Percentiles rank a stretch among this genome's conserved stretches.
Evolutionary conservation across 495 filamentous ascomycete genomes (phyloP).

Genomic region (Aspergillus homomorphus): DNA sequence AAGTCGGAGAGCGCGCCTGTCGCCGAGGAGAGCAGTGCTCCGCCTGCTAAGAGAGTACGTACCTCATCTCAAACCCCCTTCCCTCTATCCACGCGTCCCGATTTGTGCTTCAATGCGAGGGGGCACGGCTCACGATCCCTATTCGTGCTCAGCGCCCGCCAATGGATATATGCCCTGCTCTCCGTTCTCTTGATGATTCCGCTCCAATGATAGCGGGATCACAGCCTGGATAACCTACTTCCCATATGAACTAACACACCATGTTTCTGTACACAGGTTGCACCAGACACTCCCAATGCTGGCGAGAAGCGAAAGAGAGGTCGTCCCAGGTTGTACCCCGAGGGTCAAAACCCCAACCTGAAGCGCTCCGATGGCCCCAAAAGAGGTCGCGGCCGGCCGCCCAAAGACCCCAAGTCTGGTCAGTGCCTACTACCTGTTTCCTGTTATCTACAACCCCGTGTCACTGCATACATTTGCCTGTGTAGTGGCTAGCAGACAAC

Average conservation of each 20-base stretch:
- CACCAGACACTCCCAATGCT: slow-evolving; percentile 23
- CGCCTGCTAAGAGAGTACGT: slow-evolving; percentile 25
- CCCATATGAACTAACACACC: neutral
- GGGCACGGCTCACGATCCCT: neutral
- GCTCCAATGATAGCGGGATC: too few relatives aligned
- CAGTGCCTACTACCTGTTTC: neutral
- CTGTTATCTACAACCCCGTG: neutral
- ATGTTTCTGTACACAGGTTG: slow-evolving; percentile 9
- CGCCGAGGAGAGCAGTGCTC: slow-evolving; percentile 18
- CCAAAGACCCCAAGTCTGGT: slow-evolving; percentile 25
- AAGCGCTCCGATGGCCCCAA: slow-evolving; percentile 31
- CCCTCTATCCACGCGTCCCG: neutral
- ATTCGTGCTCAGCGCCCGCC: neutral
- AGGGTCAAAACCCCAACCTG: slow-evolving; percentile 20
- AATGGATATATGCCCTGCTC: slow-evolving; percentile 2
- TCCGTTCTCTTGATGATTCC: too few relatives aligned
- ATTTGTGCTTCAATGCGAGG: neutral
- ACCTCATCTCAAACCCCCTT: neutral
- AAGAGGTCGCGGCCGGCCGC: slow-evolving; percentile 41
- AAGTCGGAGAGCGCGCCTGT: slow-evolving; percentile 25
- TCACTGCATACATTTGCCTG: neutral
- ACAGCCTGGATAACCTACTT: too few relatives aligned
- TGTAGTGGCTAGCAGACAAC: neutral
- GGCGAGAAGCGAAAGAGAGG: slow-evolving; percentile 39
- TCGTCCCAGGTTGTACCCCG: slow-evolving; percentile 38